Evolutionary conservation across 2,329 filamentous ascomycete species (phyloP), one percentile per base, ranked within the genome.

Genomic region (Pseudogymnoascus sp.): DNA sequence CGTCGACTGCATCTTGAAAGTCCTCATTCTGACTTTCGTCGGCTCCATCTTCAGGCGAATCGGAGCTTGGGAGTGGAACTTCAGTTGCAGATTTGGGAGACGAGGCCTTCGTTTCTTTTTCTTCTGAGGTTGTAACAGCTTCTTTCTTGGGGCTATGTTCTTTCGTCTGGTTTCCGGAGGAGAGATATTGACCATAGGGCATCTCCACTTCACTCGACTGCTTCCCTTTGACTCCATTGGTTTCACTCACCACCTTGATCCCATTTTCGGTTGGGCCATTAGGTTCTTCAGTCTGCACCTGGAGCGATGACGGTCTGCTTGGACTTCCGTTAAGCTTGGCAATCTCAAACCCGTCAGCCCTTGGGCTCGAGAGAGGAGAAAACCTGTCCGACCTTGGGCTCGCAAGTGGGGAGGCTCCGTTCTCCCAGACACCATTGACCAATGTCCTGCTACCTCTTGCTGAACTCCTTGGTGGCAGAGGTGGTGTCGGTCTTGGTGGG

Each of bases 401-500:
- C 25, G 55, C 23, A 41, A 35, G 36, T 45, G 59, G 39, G 14
- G 30, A 30, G 60, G 28, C 2, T 23, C 42, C n/a, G n/a, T 72
- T 71, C 7, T 70, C 6, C 67, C 66, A 28, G 64, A 62, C 36
- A 66, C 67, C 42, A 30, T 60, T 60, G 19, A 38, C n/a, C 19
- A 36, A 30, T n/a, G 11, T 63, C 61, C 61, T 71, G 42, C 66
- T 69, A 7, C 60, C 58, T 65, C 72, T 66, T 8, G 86, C 86
- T 0, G 91, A 88, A 71, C 89, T 96, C 58, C 92, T 82, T 2
- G 84, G 81, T 1, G 92, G 92, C 11, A 96, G 58, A 19, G 71
- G 81, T 7, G 89, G 86, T 1, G 92, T 92, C 0, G 91, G 84
- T 36, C 91, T 84, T 76, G 93, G 95, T 11, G 90, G 86, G 63